Base-by-base conservation (phyloP, 2,329 filamentous ascomycete species). In the Triangularia setosa region DNA sequence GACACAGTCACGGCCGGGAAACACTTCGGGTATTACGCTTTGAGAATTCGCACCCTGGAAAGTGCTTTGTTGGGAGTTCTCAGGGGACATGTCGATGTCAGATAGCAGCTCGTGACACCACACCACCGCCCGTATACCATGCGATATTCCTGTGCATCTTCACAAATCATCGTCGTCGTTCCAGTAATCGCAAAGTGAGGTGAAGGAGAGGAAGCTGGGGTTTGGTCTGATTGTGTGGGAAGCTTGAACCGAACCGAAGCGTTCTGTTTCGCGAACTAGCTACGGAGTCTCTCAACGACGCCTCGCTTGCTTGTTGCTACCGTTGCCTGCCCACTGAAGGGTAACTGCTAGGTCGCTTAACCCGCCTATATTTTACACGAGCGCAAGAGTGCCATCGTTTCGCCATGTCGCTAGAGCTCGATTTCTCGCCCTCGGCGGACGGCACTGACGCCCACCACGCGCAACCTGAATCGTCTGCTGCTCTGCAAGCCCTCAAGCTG, bases 401-500 rank as follows among this genome's bases (percentile, higher is more conserved):
- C 68, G 74, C 77, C 66, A 64, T 74, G 61, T 67, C 73, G 35
- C 72, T 74, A 63, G 75, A 76, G 61, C 72, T 75, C 68, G 74
- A 76, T 68, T 74, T 73, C 67, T 75, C 74, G 30, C 74, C 75
- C 23, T 62, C 72, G 48, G 66, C 71, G 60, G 73, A 69, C 67
- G 73, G 75, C 62, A 61, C 74, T 35, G 74, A 75, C 65, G 64
- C 66, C 54, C 70, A 73, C 63, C 69, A 73, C 28, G 70, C 70
- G 66, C 72, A 72, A 56, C 67, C 72, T 64, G 75, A 76, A 44
- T 60, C 58, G 62, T 66, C 73, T 57, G 70, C 73, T 63, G 75
- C 75, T 65, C 67, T 78, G 61, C 75, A 78, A 69, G 73, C 73
- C 44, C 75, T 76, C 71, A 73, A 75, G 63, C 68, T 79, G 68